Conservation (phyloP, 75 land plant species). For the Picea sitchensis region DNA sequence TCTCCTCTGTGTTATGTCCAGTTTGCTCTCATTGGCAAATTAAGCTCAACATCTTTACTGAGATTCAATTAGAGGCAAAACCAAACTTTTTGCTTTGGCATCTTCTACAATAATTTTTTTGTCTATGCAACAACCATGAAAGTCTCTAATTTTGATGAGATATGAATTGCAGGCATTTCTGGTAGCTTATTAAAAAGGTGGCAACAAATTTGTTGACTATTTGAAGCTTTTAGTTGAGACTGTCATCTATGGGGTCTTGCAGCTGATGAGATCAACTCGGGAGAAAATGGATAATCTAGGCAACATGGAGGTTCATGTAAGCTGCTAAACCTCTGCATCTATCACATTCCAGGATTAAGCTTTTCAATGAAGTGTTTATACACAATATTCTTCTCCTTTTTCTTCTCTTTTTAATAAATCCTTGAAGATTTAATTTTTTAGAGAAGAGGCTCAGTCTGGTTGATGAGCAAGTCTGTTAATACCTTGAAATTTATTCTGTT, state of each 20-base stretch:
- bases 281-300: conserved; percentile 3
- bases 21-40: background rate
- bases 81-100: background rate
- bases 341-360: background rate
- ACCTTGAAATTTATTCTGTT: no score
- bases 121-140: background rate
- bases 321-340: background rate
- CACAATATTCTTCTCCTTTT: no score
- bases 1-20: background rate
- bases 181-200: background rate
- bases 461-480: background rate
- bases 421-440: background rate
- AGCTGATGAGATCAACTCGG: background rate
- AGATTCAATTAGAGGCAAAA: background rate
- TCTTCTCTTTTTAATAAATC: background rate
- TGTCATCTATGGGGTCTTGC: background rate
- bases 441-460: no score
- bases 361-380: background rate
- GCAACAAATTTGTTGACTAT: background rate
- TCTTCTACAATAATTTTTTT: background rate
- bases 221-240: background rate
- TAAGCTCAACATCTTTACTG: background rate
- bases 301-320: conserved; percentile 3
- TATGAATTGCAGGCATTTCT: background rate
- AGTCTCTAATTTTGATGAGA: conserved; percentile 1